A percentile compares a stretch with the other conserved stretches of the same genome.
phyloP scores from a whole-genome alignment of 257 asterid species.

The Haberlea rhodopensis region DNA sequence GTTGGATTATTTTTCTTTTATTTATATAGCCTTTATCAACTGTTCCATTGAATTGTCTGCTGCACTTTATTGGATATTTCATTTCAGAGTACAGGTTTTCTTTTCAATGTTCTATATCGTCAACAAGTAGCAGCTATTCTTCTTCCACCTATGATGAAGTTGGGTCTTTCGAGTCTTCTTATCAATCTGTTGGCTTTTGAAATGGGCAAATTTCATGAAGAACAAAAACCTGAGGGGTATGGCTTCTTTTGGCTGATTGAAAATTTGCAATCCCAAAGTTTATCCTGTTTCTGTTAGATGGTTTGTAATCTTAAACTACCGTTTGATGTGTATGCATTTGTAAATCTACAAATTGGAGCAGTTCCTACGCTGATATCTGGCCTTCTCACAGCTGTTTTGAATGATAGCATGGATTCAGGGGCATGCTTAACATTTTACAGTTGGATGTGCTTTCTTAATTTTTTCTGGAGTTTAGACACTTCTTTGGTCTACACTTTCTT shows the following conservation, averaged over 20 bases:
- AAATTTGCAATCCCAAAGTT: not conserved
- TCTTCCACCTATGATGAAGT: slow-evolving; percentile 57
- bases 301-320: slow-evolving; percentile 8
- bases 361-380: slow-evolving; percentile 17
- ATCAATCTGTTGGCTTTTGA: slow-evolving; percentile 69
- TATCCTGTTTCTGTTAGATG: not conserved
- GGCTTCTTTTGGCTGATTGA: slow-evolving; percentile 15
- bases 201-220: slow-evolving; percentile 64
- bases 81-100: slow-evolving; percentile 71
- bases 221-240: slow-evolving; percentile 71
- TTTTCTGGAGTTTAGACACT: too few relatives aligned
- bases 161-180: slow-evolving; percentile 61
- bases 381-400: slow-evolving; percentile 8
- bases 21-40: slow-evolving; percentile 10
- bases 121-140: slow-evolving; percentile 50
- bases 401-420: not conserved
- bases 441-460: not conserved
- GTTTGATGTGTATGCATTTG: slow-evolving; percentile 4
- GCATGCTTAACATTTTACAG: not conserved
- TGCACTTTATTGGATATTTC: slow-evolving; percentile 25
- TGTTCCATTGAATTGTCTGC: slow-evolving; percentile 20
- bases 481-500: not conserved
- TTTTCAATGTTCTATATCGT: slow-evolving; percentile 66
- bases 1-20: not conserved
- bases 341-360: slow-evolving; percentile 14